A percentile compares a stretch with the other conserved stretches of the same genome.
phyloP scores from a whole-genome alignment of 495 filamentous ascomycete genomes.

The Podospora fimiseda region DNA sequence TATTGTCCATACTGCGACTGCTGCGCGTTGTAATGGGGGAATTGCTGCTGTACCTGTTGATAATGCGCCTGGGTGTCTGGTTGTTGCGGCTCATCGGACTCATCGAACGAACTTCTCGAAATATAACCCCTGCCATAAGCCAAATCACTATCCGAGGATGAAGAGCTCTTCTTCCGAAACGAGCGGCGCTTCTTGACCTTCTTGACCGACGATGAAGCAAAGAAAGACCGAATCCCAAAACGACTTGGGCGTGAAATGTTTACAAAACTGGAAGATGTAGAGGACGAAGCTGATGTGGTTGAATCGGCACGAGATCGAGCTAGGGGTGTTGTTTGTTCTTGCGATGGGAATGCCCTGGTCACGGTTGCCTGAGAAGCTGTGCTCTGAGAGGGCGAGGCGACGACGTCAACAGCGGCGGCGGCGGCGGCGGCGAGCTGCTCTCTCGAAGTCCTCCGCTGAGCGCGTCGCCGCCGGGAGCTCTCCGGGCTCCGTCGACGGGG shows the following conservation, averaged over 20 bases:
- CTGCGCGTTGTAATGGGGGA: conserved; percentile 15
- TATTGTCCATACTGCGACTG: conserved; percentile 9
- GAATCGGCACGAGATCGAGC: conserved; percentile 27
- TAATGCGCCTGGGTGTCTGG: conserved; percentile 9
- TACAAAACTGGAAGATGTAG: conserved; percentile 41
- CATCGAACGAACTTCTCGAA: conserved; percentile 29
- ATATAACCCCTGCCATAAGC: conserved; percentile 52
- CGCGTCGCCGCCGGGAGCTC: conserved; percentile 43
- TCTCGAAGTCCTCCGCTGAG: conserved; percentile 39
- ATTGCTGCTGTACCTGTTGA: conserved; percentile 6
- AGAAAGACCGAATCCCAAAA: conserved; percentile 40
- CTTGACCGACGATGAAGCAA: conserved; percentile 32
- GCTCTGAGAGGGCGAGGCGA: conserved; percentile 25
- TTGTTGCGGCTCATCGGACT: conserved; percentile 7
- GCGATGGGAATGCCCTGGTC: too few relatives aligned
- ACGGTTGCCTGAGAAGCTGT: conserved; percentile 32
- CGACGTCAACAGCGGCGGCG: conserved; percentile 18
- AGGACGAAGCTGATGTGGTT: conserved; percentile 33
- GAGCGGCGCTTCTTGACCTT: conserved; percentile 39
- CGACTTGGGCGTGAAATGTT: conserved; percentile 39
- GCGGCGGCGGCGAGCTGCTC: conserved; percentile 38
- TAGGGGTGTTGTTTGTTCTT: conserved; percentile 2
- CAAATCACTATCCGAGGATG: conserved; percentile 45
- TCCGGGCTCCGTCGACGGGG: conserved; percentile 45
- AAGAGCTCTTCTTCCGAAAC: conserved; percentile 42